phyloP scores from a whole-genome alignment of 345 rosid species.

The Excoecaria agallocha region DNA sequence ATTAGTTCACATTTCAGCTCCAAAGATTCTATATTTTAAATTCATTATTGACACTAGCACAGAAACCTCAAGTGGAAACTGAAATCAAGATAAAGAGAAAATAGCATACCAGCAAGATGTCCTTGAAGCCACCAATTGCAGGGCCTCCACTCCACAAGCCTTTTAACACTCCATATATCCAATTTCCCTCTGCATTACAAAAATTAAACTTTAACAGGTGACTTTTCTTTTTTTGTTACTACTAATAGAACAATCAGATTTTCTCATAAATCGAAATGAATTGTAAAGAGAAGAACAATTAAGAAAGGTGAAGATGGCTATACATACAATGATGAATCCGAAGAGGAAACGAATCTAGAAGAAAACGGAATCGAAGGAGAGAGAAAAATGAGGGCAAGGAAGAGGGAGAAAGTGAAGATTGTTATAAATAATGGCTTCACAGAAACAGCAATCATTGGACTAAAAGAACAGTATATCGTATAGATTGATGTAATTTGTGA shows the following conservation, averaged over 20 bases:
- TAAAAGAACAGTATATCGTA: not conserved
- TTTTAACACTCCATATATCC: slow-evolving; percentile 81
- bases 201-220: not conserved
- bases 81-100: not conserved
- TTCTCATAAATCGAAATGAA: too few species aligned
- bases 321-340: slow-evolving; percentile 32
- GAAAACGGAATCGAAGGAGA: slow-evolving; percentile 45
- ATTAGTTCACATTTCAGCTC: not conserved
- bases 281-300: not conserved
- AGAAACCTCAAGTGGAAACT: not conserved
- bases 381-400: slow-evolving; percentile 54
- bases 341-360: slow-evolving; percentile 18
- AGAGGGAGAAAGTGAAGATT: slow-evolving; percentile 53
- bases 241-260: not conserved
- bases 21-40: not conserved
- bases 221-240: not conserved
- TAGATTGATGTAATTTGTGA: too few species aligned
- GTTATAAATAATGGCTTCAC: slow-evolving; percentile 66
- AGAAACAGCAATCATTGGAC: slow-evolving; percentile 46
- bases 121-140: slow-evolving; percentile 93
- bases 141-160: slow-evolving; percentile 83
- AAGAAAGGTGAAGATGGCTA: not conserved
- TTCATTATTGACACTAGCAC: not conserved
- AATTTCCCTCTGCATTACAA: slow-evolving; percentile 36
- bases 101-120: slow-evolving; percentile 47